Evolutionary conservation across 208 protist genomes (phyloP), one percentile per base, ranked within the genome.

Genomic region (Trypanosoma conorhini): DNA sequence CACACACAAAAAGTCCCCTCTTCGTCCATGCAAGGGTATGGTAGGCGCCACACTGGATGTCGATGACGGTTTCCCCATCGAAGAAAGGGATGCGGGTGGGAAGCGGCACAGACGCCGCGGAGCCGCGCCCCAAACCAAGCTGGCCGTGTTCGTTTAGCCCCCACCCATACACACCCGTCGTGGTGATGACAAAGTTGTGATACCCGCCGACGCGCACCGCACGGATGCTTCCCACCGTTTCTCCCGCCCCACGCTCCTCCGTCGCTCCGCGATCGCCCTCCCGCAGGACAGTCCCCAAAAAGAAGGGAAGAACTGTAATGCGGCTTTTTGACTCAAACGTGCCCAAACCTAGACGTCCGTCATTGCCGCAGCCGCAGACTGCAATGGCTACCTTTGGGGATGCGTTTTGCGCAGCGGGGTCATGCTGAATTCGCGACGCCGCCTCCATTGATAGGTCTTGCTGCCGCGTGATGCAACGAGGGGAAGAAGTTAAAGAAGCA

Each of bases 121-220:
- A 61, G n/a, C 66, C 56, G 5, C 61, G 40, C 15, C 84, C 86
- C 12, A 89, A 59, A 40, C 89, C 92, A 2, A 97, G 80, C 68
- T 95, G 89, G 1, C 92, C 92, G 35, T 89, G 60, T 30, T 94
- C 89, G 60, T 95, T 89, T n/a, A 70, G 22, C 0, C 92, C 92
- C 79, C 80, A 95, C 0, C 82, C 87, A 62, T 89, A 95, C 2
- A 97, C 92, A 10, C 64, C 68, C 21, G 65, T 65, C 46, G 67
- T 77, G 5, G 93, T 96, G 33, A 79, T 87, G 48, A 81, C 83
- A 38, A 97, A 68, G 5, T 83, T 93, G 81, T 97, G 93, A 48
- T 93, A 90, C n/a, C 80, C 93, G 15, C 93, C 92, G 50, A 85
- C 89, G 62, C 78, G 66, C 13, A 93, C 73, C 13, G 79, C 28